Evolutionary conservation across 495 filamentous ascomycete species (phyloP), one percentile per base, ranked within the genome.

Genomic region (Haplographium delicatum): DNA sequence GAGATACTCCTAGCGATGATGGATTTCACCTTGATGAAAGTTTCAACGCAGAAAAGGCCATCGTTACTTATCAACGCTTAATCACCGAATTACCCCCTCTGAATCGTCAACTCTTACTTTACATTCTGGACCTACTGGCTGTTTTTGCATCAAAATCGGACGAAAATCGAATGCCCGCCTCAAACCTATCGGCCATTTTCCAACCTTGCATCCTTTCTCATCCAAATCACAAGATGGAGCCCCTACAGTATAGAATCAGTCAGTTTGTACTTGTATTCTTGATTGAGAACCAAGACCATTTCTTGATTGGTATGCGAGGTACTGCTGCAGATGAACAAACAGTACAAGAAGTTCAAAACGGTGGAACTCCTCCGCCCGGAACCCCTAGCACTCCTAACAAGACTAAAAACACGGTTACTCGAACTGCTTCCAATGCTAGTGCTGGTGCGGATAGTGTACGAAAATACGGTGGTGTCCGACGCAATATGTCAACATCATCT

Each of bases 91-190:
- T 99, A 13, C 93, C 93, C 5, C 85, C 91, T 3, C 72, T 99
- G 19, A 99, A 99, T 65, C 84, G 91, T 50, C 93, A 99, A 67
- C 68, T 99, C 10, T 81, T 99, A 20, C 79, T 99, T 19, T 99
- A 99, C 63, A 95, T 99, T 53, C 78, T 99, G 25, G 93, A 99
- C 68, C 76, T 99, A n/a, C 79, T 99, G 26, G 94, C 93, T 9
- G 93, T 99, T 11, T 99, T 99, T 59, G 90, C 94, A 11, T 94
- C 93, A 47, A 99, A 99, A 70, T 86, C 91, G 0, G 93, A 99
- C 51, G 80, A 89, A 47, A 99, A 99, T 65, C 82, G 90, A 37
- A 99, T 99, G 93, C 94, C 82, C 11, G 88, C 93, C 26, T 82
- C 81, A 54, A 99, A 99, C 62, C 69, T 99, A 10, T 85, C 93